These are phyloP conservation scores for Aspergillus brunneoviolaceus DNA, from an alignment of 2,329 filamentous ascomycete genomes.

Conservation along the genomic window DNA sequence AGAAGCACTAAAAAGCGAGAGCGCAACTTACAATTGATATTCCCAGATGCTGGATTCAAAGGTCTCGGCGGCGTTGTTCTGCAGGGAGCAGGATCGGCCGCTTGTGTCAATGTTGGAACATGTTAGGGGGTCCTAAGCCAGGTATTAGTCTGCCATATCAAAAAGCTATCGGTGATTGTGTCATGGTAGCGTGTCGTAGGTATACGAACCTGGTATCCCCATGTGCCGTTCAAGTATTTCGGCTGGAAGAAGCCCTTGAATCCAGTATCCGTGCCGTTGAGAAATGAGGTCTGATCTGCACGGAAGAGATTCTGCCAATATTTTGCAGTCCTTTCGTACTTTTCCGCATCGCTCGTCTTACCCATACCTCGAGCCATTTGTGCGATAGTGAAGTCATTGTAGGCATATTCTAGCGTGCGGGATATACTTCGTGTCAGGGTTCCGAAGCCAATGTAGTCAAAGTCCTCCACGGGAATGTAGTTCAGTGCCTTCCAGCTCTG, in stretches of 20 bases:
- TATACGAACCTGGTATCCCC: slow-evolving; percentile 58
- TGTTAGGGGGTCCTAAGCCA: slow-evolving; percentile 53
- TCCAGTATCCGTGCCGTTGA: slow-evolving; percentile 60
- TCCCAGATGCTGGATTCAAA: slow-evolving; percentile 40
- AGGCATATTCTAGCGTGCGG: slow-evolving; percentile 72
- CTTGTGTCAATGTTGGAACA: slow-evolving; percentile 57
- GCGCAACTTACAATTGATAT: slow-evolving; percentile 50
- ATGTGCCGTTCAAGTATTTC: slow-evolving; percentile 66
- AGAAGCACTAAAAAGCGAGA: slow-evolving; percentile 19
- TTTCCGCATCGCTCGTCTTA: slow-evolving; percentile 54
- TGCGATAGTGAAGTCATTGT: slow-evolving; percentile 69
- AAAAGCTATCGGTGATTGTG: background rate
- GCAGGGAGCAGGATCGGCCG: slow-evolving; percentile 32
- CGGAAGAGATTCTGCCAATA: slow-evolving; percentile 72
- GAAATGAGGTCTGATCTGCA: slow-evolving; percentile 57
- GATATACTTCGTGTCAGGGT: slow-evolving; percentile 70
- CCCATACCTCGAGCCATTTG: slow-evolving; percentile 61
- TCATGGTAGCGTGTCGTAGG: background rate
- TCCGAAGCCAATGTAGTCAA: slow-evolving; percentile 65
- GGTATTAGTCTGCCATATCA: background rate
- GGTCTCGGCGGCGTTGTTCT: slow-evolving; percentile 34
- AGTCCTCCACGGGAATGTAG: slow-evolving; percentile 70
- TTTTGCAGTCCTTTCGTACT: slow-evolving; percentile 58
- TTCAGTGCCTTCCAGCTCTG: slow-evolving; percentile 68
- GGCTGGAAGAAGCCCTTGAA: slow-evolving; percentile 74